Evolutionary conservation across 1,284 basidiomycete species (phyloP), one percentile per base, ranked within the genome.

Genomic region (Lentinula novae-zelandiae): DNA sequence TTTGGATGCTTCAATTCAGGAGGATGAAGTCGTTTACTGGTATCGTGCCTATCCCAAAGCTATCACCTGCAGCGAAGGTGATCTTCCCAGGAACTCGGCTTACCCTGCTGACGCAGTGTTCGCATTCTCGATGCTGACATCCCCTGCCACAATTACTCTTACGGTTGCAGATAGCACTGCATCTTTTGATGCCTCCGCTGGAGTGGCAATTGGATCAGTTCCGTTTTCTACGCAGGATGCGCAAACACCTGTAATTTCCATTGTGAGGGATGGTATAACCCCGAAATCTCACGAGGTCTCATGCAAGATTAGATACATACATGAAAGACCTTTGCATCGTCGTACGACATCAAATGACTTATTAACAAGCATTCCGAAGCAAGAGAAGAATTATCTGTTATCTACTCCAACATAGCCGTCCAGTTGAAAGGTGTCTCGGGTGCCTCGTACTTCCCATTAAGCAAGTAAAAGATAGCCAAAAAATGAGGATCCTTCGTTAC

Each of bases 31-130:
- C 5, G 68, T 75, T 4, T 74, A 71, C 64, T 75, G 73, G 73
- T 75, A 73, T 64, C 68, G 73, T 22, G 64, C 67, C 31, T 67
- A 70, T 55, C 72, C 72, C 20, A 74, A 73, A 54, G 61, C 49
- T 42, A 65, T 70, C 3, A 63, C 60, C 0, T 73, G 72, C 62
- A 65, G 61, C 55, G 66, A 65, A 13, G 72, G 71, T 10, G 63
- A 67, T 49, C 53, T 58, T 3, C 71, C 70, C 5, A 67, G 72
- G 40, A 73, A 70, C 61, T 61, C 68, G 20, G 62, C 64, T 39
- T 73, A 67, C 66, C 72, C 72, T 27, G 71, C 65, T 15, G 73
- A 75, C 60, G 70, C 69, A 2, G 69, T 74, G 52, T 73, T 75
- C 58, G 73, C 71, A 9, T 61, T 73, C 20, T 67, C 71, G 2